phyloP scores from a whole-genome alignment of 164 flowering plant genomes.

The Protea cynaroides region DNA sequence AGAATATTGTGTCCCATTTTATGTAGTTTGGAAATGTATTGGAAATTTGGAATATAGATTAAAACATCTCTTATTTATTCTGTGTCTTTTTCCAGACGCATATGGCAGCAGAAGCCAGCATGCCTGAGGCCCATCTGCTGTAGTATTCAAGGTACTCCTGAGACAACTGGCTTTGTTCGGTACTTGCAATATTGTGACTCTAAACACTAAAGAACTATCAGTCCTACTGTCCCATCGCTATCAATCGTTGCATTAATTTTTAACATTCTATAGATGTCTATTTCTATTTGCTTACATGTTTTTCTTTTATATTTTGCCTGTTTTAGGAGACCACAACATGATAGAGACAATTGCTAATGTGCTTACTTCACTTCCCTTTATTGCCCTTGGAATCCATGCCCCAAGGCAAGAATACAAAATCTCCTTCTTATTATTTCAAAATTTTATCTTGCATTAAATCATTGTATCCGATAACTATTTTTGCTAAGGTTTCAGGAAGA shows the following conservation, averaged over 20 bases:
- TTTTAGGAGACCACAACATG: conserved; percentile 53
- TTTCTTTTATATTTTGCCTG: conserved; percentile 1
- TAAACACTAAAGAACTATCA: not conserved
- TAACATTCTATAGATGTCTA: not conserved
- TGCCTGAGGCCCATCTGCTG: conserved; percentile 65
- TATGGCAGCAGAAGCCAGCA: conserved; percentile 79
- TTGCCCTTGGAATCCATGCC: conserved; percentile 78
- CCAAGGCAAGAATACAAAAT: conserved; percentile 72
- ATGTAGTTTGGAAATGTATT: not conserved
- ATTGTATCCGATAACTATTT: conserved; percentile 1
- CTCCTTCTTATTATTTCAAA: not conserved
- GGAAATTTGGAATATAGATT: not conserved
- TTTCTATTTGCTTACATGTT: not conserved
- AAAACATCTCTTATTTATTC: not conserved
- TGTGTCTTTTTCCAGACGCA: conserved; percentile 33
- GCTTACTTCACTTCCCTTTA: conserved; percentile 86
- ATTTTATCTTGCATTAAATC: not conserved
- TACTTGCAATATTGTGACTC: not conserved
- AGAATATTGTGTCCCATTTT: not conserved
- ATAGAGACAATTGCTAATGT: conserved; percentile 79
- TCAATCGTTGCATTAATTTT: too few relatives aligned
- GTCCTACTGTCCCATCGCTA: too few relatives aligned
- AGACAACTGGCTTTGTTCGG: not conserved
- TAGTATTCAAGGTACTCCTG: conserved; percentile 44
- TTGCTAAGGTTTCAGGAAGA: conserved; percentile 51